phyloP scores from a whole-genome alignment of 2,329 filamentous ascomycete species.

The Ceratocystis variospora region DNA sequence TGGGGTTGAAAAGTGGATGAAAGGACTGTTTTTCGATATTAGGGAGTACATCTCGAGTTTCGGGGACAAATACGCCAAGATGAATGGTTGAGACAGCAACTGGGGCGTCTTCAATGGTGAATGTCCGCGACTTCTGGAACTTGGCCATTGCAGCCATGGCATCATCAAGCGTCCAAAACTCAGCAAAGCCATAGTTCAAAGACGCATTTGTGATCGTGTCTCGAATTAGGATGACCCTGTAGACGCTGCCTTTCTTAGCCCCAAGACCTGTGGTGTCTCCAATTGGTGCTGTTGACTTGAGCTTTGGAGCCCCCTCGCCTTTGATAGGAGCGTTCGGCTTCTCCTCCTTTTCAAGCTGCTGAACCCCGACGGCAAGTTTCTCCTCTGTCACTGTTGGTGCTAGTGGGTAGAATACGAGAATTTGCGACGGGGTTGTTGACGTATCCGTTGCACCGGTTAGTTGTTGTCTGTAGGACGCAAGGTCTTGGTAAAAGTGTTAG shows the following conservation, averaged over 20 bases:
- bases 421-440: constrained; percentile 51
- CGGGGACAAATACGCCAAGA: constrained; percentile 70
- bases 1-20: constrained; percentile 52
- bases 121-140: constrained; percentile 56
- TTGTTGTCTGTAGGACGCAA: constrained; percentile 7
- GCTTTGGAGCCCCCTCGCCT: constrained; percentile 35
- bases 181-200: constrained; percentile 71
- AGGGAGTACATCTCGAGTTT: constrained; percentile 42
- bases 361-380: constrained; percentile 56
- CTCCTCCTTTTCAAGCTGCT: constrained; percentile 51
- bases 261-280: constrained; percentile 48
- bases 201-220: constrained; percentile 58
- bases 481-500: not conserved
- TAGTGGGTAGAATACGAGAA: constrained; percentile 59
- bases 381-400: constrained; percentile 58
- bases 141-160: constrained; percentile 61
- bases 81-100: constrained; percentile 65
- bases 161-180: constrained; percentile 65
- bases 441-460: constrained; percentile 38
- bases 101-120: constrained; percentile 61
- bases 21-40: constrained; percentile 54
- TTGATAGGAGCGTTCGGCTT: constrained; percentile 26
- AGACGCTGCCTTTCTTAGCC: constrained; percentile 58
- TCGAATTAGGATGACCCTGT: constrained; percentile 62
- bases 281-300: constrained; percentile 46